Evolutionary conservation across 345 rosid genomes (phyloP).

Genomic region (Acer yangbiense): DNA sequence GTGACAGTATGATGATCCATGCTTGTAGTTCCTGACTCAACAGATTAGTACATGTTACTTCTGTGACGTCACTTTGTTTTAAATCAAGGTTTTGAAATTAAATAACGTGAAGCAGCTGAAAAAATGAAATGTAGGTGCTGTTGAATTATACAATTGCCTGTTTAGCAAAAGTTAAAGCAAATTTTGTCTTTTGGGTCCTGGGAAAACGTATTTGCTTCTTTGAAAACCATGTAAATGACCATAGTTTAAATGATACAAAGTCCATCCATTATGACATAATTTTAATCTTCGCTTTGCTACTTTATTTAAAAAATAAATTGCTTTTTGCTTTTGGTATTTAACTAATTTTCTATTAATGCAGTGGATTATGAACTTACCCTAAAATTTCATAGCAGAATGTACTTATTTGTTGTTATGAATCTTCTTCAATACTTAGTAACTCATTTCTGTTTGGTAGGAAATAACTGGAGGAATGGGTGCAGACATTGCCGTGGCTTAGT

Average conservation of each 20-base stretch:
- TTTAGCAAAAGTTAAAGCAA: not conserved
- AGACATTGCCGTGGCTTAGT: conserved; percentile 69
- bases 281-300: not conserved
- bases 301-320: not conserved
- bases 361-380: not conserved
- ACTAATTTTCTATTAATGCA: not conserved
- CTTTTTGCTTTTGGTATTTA: not conserved
- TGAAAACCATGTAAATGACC: not conserved
- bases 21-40: not conserved
- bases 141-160: not conserved
- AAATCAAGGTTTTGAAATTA: not conserved
- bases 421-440: not conserved
- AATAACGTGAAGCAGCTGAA: not conserved
- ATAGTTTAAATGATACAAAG: not conserved
- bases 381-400: not conserved
- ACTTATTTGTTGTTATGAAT: not conserved
- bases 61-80: not conserved
- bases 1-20: not conserved
- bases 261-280: not conserved
- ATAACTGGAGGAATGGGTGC: conserved; percentile 95
- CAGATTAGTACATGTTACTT: not conserved
- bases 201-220: not conserved
- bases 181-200: not conserved
- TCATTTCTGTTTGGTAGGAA: conserved; percentile 48
- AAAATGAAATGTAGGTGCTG: not conserved